These are phyloP conservation scores for Coprinopsis marcescibilis DNA, from an alignment of 768 basidiomycete genomes.

Conservation along the genomic window DNA sequence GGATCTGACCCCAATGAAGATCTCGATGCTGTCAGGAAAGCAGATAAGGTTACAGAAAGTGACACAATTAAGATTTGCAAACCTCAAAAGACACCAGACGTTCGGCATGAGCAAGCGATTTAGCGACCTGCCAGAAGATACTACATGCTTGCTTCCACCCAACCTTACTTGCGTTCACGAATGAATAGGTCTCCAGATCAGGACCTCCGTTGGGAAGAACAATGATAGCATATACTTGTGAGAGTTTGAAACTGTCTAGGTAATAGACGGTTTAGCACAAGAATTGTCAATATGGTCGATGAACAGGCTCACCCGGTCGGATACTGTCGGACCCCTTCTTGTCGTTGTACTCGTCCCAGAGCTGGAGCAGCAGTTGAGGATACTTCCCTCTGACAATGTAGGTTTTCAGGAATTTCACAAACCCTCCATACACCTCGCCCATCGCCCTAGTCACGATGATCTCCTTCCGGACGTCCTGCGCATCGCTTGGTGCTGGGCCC, in stretches of 20 bases:
- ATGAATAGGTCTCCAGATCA: conserved; percentile 83
- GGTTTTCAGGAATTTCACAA: conserved; percentile 74
- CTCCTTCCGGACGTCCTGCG: conserved; percentile 74
- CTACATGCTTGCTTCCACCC: conserved; percentile 87
- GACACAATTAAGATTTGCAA: conserved; percentile 19
- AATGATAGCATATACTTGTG: conserved; percentile 85
- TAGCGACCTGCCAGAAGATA: conserved; percentile 87
- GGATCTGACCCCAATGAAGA: conserved; percentile 96
- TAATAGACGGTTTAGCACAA: neutral
- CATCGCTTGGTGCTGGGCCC: conserved; percentile 64
- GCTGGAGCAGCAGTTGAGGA: conserved; percentile 65
- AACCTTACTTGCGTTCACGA: conserved; percentile 45
- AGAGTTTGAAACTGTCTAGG: conserved; percentile 66
- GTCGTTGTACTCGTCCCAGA: conserved; percentile 84
- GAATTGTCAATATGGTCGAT: conserved; percentile 6
- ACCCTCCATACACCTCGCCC: conserved; percentile 71
- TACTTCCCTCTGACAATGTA: conserved; percentile 87
- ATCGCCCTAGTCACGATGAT: conserved; percentile 71
- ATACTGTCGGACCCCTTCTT: conserved; percentile 77
- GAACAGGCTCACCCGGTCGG: conserved; percentile 59
- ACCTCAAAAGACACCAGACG: conserved; percentile 84
- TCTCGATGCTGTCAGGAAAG: conserved; percentile 75
- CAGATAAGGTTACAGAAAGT: conserved; percentile 1
- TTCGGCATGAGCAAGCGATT: conserved; percentile 76
- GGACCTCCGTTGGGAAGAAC: conserved; percentile 86